Percentiles rank a stretch among this genome's conserved stretches.
Conservation (phyloP, 2,329 filamentous ascomycete species). For the Exophiala viscosa region DNA sequence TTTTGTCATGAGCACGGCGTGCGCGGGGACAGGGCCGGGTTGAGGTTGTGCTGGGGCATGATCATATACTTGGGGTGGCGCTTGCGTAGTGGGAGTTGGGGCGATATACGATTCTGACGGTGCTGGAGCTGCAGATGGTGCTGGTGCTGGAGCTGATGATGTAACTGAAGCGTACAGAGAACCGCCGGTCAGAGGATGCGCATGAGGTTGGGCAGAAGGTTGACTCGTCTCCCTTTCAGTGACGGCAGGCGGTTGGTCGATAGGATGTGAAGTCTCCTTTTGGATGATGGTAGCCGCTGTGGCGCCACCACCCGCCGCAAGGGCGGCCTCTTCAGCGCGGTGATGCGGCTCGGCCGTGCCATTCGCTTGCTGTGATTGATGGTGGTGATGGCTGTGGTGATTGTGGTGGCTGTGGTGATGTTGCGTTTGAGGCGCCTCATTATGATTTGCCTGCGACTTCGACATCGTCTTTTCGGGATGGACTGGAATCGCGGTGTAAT, state of each 20-base stretch:
- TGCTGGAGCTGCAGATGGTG: neutral
- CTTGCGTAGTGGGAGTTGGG: neutral
- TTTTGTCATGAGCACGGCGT: conserved; percentile 18
- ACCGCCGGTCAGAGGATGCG: no score
- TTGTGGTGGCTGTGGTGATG: no score
- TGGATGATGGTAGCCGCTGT: conserved; percentile 18
- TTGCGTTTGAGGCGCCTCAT: neutral
- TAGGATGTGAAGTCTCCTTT: conserved; percentile 1
- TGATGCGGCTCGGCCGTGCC: conserved; percentile 17
- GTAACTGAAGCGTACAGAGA: no score
- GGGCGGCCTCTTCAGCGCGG: conserved; percentile 14
- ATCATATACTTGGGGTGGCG: neutral
- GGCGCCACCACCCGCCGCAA: conserved; percentile 2
- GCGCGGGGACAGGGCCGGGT: conserved; percentile 19
- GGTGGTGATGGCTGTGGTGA: no score
- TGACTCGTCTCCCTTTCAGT: no score
- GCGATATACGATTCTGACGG: neutral
- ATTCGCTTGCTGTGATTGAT: neutral
- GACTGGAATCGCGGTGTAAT: conserved; percentile 26
- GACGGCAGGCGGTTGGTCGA: conserved; percentile 1
- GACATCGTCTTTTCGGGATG: conserved; percentile 22
- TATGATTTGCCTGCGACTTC: conserved; percentile 1
- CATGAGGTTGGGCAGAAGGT: no score
- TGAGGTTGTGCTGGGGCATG: conserved; percentile 20
- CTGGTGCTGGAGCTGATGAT: neutral